Conservation (phyloP, 2,329 filamentous ascomycete species). For the Chaetomiaceae sp. region DNA sequence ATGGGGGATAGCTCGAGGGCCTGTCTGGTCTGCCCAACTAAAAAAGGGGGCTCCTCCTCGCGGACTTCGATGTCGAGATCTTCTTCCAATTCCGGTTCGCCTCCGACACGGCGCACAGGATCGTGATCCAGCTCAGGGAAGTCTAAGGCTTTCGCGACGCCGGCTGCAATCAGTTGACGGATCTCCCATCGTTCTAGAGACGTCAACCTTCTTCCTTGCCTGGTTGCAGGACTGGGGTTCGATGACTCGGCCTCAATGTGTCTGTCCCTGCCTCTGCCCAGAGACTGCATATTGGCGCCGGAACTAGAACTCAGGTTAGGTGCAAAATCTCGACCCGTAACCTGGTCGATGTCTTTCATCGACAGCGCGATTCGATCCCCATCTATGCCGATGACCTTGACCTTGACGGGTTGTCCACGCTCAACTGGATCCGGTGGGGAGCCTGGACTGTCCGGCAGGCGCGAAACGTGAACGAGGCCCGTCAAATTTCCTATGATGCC, state of each 20-base stretch:
- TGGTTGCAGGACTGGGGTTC: conserved; percentile 41
- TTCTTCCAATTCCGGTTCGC: conserved; percentile 84
- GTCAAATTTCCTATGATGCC: conserved; percentile 66
- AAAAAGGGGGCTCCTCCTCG: conserved; percentile 92
- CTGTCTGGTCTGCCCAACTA: conserved; percentile 95
- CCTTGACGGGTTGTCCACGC: conserved; percentile 76
- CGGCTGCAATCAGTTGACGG: conserved; percentile 88
- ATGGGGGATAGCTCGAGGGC: conserved; percentile 93
- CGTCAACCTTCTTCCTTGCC: conserved; percentile 84
- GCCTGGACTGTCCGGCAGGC: neutral
- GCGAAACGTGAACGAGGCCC: neutral
- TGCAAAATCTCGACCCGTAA: conserved; percentile 73
- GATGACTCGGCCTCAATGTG: conserved; percentile 47
- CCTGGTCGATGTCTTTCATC: conserved; percentile 98
- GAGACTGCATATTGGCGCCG: conserved; percentile 79
- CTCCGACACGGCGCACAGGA: conserved; percentile 75
- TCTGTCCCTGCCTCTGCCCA: conserved; percentile 50
- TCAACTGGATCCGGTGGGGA: conserved; percentile 48
- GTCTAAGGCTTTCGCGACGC: conserved; percentile 84
- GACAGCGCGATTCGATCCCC: conserved; percentile 76
- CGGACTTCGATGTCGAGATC: conserved; percentile 95
- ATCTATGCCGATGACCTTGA: conserved; percentile 86
- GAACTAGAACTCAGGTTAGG: conserved; percentile 74
- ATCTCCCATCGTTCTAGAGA: conserved; percentile 98
- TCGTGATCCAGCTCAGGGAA: conserved; percentile 94